phyloP scores from a whole-genome alignment of 345 rosid species.

The Salix caprea region DNA sequence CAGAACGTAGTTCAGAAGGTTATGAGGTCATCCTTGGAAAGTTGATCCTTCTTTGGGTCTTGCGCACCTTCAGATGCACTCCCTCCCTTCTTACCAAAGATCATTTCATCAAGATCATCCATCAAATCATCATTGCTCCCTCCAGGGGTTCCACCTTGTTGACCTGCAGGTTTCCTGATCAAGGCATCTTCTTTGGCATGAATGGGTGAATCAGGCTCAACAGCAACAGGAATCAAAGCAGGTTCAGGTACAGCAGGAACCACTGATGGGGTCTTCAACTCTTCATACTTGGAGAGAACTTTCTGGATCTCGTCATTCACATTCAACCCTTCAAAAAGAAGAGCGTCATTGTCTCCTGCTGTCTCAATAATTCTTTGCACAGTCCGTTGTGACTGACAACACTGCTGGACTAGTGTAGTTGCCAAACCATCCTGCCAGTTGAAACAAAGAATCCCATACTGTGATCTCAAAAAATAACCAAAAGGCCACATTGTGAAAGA shows the following conservation, averaged over 20 bases:
- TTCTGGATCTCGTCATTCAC: slow-evolving; percentile 87
- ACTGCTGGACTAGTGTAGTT: slow-evolving; percentile 65
- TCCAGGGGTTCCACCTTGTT: slow-evolving; percentile 45
- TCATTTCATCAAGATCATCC: slow-evolving; percentile 98
- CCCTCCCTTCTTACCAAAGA: slow-evolving; percentile 77
- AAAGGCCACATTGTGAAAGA: neutral
- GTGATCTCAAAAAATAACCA: neutral
- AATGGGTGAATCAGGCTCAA: slow-evolving; percentile 64
- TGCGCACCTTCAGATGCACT: slow-evolving; percentile 47
- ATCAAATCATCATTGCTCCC: slow-evolving; percentile 76
- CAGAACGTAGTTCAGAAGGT: slow-evolving; percentile 37
- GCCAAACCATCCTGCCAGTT: slow-evolving; percentile 75
- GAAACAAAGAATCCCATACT: neutral
- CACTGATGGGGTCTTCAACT: slow-evolving; percentile 47
- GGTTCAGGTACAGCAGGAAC: slow-evolving; percentile 55
- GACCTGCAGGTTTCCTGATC: slow-evolving; percentile 67
- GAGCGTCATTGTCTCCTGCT: slow-evolving; percentile 73
- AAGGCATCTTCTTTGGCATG: slow-evolving; percentile 58
- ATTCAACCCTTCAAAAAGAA: slow-evolving; percentile 87
- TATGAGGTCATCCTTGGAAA: slow-evolving; percentile 79
- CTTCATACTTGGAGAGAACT: slow-evolving; percentile 66
- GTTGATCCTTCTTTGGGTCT: slow-evolving; percentile 53
- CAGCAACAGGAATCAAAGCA: slow-evolving; percentile 83
- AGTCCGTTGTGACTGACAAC: slow-evolving; percentile 54
- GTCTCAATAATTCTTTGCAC: slow-evolving; percentile 80